Evolutionary conservation across 2,329 filamentous ascomycete genomes (phyloP), one percentile per base, ranked within the genome.

Genomic region (Aureobasidium pullulans): DNA sequence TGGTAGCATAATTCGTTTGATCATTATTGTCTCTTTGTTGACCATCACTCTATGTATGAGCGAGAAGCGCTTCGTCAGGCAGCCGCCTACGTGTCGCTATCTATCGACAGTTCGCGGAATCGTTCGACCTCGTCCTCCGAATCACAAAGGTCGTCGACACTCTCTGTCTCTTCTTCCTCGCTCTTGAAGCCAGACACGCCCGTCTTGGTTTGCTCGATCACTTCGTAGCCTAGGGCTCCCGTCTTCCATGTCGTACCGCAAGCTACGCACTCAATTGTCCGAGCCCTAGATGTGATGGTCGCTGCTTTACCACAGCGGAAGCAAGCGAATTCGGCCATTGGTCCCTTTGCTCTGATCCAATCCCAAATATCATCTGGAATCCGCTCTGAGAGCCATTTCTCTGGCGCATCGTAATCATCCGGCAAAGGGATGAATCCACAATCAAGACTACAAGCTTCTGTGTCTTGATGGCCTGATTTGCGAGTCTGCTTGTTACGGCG

Each of bases 301-400:
- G 64, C 69, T 15, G 52, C 3, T 40, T 52, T 46, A 1, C 69
- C 70, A 52, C 76, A 78, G 0, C 75, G 67, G 50, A 77, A 72
- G 62, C 76, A 78, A 0, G 9, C 32, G 7, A 28, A 19, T 6
- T 19, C n/a, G 8, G 47, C 47, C 23, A 23, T 23, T 23, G 23
- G 23, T 23, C 23, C 47, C 31, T 58, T 15, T 23, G 11, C 29
- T 11, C 9, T 37, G 34, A 16, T 28, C 32, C 28, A 37, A 7
- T 39, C 23, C 16, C 70, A 66, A 0, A 77, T 62, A 8, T 68
- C 66, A 11, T 72, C 70, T 0, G 77, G 76, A 8, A 79, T 75
- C 3, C 77, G 73, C 48, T 76, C 71, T 73, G 54, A 78, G 75
- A 1, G 72, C 72, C 5, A 61, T 72, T 42, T 76, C 71, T 40